phyloP scores from a whole-genome alignment of 768 basidiomycete species.

The Naganishia vishniacii region DNA sequence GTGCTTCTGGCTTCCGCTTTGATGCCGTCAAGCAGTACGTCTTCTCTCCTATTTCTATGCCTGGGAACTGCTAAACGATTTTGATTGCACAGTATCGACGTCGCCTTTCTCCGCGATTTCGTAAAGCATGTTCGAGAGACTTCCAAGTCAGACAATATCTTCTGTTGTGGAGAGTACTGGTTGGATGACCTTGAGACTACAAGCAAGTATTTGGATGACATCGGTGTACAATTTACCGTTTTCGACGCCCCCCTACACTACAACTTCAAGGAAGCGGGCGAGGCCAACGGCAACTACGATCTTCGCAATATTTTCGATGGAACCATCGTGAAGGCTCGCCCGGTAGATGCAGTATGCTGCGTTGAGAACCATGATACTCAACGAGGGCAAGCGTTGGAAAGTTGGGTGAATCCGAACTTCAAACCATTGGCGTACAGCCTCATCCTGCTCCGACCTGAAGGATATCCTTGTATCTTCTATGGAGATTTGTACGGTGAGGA shows the following conservation, averaged over 20 bases:
- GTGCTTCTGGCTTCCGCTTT: conserved; percentile 65
- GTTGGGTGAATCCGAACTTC: conserved; percentile 49
- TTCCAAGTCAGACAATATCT: conserved; percentile 53
- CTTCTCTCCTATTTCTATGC: too few relatives aligned
- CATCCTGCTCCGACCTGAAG: conserved; percentile 50
- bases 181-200: conserved; percentile 56
- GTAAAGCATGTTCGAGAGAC: conserved; percentile 51
- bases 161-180: conserved; percentile 78
- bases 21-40: conserved; percentile 78
- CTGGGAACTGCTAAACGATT: background rate
- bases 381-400: conserved; percentile 49
- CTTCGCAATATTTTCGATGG: conserved; percentile 66
- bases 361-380: conserved; percentile 50
- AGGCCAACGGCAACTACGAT: conserved; percentile 63
- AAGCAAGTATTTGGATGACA: conserved; percentile 30
- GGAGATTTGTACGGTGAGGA: conserved; percentile 14
- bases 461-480: conserved; percentile 46
- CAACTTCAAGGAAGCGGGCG: conserved; percentile 73
- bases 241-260: conserved; percentile 87
- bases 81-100: conserved; percentile 54
- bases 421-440: conserved; percentile 52
- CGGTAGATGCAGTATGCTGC: conserved; percentile 65
- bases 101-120: conserved; percentile 49
- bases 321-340: conserved; percentile 63
- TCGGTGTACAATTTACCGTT: conserved; percentile 63